Percentiles rank a stretch among this genome's conserved stretches.
These are phyloP conservation scores for Penicillium egyptiacum DNA, from an alignment of 495 filamentous ascomycete species.

Conservation along the genomic window DNA sequence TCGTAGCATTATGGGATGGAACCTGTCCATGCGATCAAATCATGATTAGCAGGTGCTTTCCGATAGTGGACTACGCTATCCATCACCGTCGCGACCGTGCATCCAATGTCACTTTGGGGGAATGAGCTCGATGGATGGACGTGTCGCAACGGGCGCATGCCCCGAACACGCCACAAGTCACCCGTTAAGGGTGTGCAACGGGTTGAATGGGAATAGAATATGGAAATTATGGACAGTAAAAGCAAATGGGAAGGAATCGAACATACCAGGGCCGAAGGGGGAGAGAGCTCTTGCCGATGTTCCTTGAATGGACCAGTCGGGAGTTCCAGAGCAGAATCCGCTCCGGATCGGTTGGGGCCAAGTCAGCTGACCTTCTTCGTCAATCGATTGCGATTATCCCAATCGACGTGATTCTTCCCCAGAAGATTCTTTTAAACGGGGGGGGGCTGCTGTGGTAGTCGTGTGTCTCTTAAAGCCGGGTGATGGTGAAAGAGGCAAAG, in stretches of 20 bases:
- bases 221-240: background rate
- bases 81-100: constrained; percentile 21
- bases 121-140: constrained; percentile 16
- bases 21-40: constrained; percentile 19
- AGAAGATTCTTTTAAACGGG: background rate
- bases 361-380: constrained; percentile 10
- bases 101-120: background rate
- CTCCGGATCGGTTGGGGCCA: constrained; percentile 9
- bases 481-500: constrained; percentile 13
- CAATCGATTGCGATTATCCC: constrained; percentile 7
- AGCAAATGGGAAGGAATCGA: constrained; percentile 10
- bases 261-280: constrained; percentile 29
- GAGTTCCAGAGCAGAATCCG: constrained; percentile 14
- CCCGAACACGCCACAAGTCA: constrained; percentile 8
- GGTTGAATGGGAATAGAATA: constrained; percentile 2
- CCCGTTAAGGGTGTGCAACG: constrained; percentile 4
- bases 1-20: constrained; percentile 39
- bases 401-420: constrained; percentile 1
- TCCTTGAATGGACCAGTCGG: constrained; percentile 8
- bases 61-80: background rate
- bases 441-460: constrained; percentile 4
- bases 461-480: constrained; percentile 2
- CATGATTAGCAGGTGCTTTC: constrained; percentile 10
- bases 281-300: constrained; percentile 10
- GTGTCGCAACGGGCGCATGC: constrained; percentile 30